phyloP scores from a whole-genome alignment of 1,284 basidiomycete species.

The Mycena citricolor region DNA sequence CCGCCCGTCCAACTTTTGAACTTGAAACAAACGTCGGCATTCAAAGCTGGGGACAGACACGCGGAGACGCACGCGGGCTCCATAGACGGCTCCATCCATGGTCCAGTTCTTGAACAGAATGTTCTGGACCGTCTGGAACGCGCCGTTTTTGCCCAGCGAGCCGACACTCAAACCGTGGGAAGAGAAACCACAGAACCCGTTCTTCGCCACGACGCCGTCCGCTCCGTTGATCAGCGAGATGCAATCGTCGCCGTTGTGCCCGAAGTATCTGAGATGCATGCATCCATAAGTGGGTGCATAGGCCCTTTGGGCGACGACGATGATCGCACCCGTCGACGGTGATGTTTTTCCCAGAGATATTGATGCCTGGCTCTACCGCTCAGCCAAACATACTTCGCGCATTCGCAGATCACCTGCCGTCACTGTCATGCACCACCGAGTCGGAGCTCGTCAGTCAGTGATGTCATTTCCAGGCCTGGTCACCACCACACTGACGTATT shows the following conservation, averaged over 20 bases:
- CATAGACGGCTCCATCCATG: conserved; percentile 48
- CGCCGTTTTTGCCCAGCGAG: conserved; percentile 42
- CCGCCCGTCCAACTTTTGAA: conserved; percentile 50
- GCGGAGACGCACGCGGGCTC: conserved; percentile 36
- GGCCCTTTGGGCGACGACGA: not conserved
- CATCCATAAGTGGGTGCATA: not conserved
- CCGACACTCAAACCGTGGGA: conserved; percentile 49
- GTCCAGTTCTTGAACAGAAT: conserved; percentile 46
- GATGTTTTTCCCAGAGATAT: conserved; percentile 43
- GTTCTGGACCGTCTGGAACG: conserved; percentile 38
- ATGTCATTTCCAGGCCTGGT: conserved; percentile 25
- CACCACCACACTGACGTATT: conserved; percentile 37
- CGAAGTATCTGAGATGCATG: conserved; percentile 39
- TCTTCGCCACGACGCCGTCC: conserved; percentile 42
- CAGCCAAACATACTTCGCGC: no score
- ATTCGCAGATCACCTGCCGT: no score
- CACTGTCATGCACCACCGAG: no score
- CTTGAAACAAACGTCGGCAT: conserved; percentile 18
- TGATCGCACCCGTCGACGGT: conserved; percentile 39
- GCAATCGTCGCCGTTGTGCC: conserved; percentile 50
- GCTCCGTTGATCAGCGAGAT: conserved; percentile 47
- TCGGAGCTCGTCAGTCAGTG: no score
- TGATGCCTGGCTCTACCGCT: conserved; percentile 43
- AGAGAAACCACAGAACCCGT: conserved; percentile 47
- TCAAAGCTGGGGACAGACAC: not conserved